Base-by-base conservation (phyloP, 2,329 filamentous ascomycete genomes). In the Aspergillaceae sp. region DNA sequence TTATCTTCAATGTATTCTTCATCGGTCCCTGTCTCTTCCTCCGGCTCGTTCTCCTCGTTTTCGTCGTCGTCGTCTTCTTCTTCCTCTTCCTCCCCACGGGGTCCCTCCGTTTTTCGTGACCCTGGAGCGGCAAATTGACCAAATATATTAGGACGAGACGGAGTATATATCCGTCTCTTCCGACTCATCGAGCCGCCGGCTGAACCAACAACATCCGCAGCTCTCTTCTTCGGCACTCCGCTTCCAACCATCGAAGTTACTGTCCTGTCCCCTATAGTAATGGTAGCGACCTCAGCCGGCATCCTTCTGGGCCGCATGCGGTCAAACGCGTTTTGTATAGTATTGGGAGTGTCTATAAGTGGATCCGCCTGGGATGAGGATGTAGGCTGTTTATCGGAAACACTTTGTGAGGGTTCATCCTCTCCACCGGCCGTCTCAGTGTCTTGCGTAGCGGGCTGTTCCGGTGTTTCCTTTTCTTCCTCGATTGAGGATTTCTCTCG, bases 211-310 rank as follows among this genome's bases (percentile, higher is more conserved):
- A 57, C 53, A 29, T 61, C 61, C 1, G 61, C 59, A 29, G 61
- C 57, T 45, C 62, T 57, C 50, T 65, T 70, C 28, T 53, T 61
- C 28, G 64, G 58, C 3, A 72, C 59, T 42, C 76, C 71, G 42
- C 73, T 77, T 1, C 84, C 83, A 53, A 88, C 75, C 30, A 80
- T 74, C 19, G 81, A 82, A 0, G 79, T 83, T 4, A 81, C 74
- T 0, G 82, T 87, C 40, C 75, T 76, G 50, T 82, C 74, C 1
- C 85, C 86, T 45, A 91, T 79, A 0, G 84, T 89, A 41, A 91
- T 86, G 2, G 84, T 87, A 19, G 86, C 85, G 43, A 83, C 70
- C 56, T 87, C 82, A 29, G 75, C 68, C 1, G 77, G 75, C 2
- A 76, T 69, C 32, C 84, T 76, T 58, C 80, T 84, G 1, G 77